Base-by-base conservation (phyloP, 78 protist genomes). In the Cavenderia fasciculata region DNA sequence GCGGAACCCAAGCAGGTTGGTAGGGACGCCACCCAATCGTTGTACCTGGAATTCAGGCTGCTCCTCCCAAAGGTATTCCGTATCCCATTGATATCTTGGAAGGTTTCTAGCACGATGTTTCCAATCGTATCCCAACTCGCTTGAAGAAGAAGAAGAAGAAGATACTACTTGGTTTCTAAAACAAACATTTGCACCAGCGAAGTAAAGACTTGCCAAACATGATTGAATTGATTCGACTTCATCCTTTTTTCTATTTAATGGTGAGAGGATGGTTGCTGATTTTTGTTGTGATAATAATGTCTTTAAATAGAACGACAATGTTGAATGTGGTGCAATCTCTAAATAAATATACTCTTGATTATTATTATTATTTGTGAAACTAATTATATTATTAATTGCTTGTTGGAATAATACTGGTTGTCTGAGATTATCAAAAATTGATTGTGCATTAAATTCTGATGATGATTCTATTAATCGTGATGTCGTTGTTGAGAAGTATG, bases 81-180 rank as follows among this genome's bases (percentile, higher is more conserved):
- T 23, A 33, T 75, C 86, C 87, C 87, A 77, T 77, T 77, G 87
- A 49, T 77, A 77, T 49, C 29, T 63, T 33, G 87, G 87, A 12
- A 77, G n/a, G 8, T 44, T 23, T 27, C n/a, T n/a, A 16, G 85
- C 10, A 25, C 12, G 2, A 2, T 57, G 41, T 27, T 57, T 57
- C 63, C 63, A 57, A 16, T 52, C 5, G 6, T 29, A 52, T 3
- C 4, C n/a, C n/a, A n/a, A n/a, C n/a, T n/a, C n/a, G n/a, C n/a
- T n/a, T n/a, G n/a, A n/a, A n/a, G n/a, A n/a, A n/a, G n/a, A n/a
- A n/a, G n/a, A n/a, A n/a, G n/a, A n/a, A n/a, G n/a, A n/a, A n/a
- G n/a, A 27, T 57, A 36, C 2, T 6, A 57, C n/a, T 57, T 57
- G 63, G 8, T 7, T 27, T 10, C 7, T 7, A 23, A 57, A 57